phyloP scores from a whole-genome alignment of 169 alveolate genomes.

The Plasmodium knowlesi region DNA sequence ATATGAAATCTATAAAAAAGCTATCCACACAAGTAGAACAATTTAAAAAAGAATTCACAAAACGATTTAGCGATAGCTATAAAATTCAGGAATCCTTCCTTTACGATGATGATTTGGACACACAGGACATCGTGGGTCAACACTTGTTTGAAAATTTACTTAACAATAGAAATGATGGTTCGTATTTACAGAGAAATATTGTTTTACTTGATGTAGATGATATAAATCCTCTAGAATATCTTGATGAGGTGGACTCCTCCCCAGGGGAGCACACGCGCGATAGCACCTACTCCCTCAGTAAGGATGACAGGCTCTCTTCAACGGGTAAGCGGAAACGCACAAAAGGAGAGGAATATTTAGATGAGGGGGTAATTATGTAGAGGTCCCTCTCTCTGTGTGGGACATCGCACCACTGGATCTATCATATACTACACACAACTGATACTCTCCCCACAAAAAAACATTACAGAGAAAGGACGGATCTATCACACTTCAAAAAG shows the following conservation, averaged over 20 bases:
- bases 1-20: constrained; percentile 15
- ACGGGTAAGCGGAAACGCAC: background rate
- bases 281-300: background rate
- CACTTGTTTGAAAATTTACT: constrained; percentile 38
- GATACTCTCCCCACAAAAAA: background rate
- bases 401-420: background rate
- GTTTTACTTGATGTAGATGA: constrained; percentile 47
- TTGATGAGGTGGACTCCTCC: background rate
- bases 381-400: background rate
- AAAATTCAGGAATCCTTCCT: constrained; percentile 15
- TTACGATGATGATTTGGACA: constrained; percentile 7
- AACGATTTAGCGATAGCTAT: constrained; percentile 38
- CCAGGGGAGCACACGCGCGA: background rate
- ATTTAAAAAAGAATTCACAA: constrained; percentile 16
- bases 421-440: background rate
- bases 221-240: constrained; percentile 36
- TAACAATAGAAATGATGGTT: constrained; percentile 6
- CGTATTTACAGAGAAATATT: constrained; percentile 14
- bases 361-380: background rate
- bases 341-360: background rate
- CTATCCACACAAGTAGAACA: constrained; percentile 1
- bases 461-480: background rate
- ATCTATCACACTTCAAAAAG: background rate
- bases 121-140: background rate
- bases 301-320: background rate